phyloP scores from a whole-genome alignment of 345 rosid species.

The Lepidium didymum region DNA sequence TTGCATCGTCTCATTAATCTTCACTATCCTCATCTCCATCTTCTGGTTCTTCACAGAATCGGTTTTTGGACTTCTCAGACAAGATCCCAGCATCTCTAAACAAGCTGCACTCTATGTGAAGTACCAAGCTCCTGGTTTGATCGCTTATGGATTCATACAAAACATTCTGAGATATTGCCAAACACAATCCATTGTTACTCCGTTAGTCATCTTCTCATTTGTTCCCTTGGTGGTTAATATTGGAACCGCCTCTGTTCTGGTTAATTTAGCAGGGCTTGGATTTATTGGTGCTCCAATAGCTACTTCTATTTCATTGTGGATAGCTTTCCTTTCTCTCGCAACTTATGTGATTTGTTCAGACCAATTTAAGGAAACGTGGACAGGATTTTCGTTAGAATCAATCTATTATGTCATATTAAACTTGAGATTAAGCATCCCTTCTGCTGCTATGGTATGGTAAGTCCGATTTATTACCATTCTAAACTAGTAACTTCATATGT shows the following conservation, averaged over 20 bases:
- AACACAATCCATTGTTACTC: slow-evolving; percentile 55
- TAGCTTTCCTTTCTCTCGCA: slow-evolving; percentile 37
- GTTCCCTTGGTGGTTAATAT: slow-evolving; percentile 43
- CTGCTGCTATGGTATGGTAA: slow-evolving; percentile 81
- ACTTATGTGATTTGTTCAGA: slow-evolving; percentile 38
- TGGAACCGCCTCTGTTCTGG: slow-evolving; percentile 39
- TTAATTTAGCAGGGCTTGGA: slow-evolving; percentile 39
- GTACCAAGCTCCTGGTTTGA: slow-evolving; percentile 57
- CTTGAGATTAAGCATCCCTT: slow-evolving; percentile 54
- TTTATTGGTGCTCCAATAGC: slow-evolving; percentile 66
- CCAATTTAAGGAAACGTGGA: slow-evolving; percentile 50
- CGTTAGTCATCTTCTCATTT: slow-evolving; percentile 38
- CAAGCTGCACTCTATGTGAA: slow-evolving; percentile 52
- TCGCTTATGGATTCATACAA: slow-evolving; percentile 57
- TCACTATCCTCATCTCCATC: slow-evolving; percentile 45
- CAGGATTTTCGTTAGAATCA: slow-evolving; percentile 43
- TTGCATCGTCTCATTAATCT: slow-evolving; percentile 48
- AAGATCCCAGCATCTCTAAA: slow-evolving; percentile 48
- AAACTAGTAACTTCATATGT: background rate
- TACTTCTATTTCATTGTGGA: slow-evolving; percentile 61
- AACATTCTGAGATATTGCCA: slow-evolving; percentile 73
- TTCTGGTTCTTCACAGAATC: slow-evolving; percentile 56
- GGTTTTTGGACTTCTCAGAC: slow-evolving; percentile 40
- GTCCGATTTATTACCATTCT: slow-evolving; percentile 1
- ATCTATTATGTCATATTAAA: slow-evolving; percentile 21